Evolutionary conservation across 1,284 basidiomycete species (phyloP).

Genomic region (Boletellus sp.): DNA sequence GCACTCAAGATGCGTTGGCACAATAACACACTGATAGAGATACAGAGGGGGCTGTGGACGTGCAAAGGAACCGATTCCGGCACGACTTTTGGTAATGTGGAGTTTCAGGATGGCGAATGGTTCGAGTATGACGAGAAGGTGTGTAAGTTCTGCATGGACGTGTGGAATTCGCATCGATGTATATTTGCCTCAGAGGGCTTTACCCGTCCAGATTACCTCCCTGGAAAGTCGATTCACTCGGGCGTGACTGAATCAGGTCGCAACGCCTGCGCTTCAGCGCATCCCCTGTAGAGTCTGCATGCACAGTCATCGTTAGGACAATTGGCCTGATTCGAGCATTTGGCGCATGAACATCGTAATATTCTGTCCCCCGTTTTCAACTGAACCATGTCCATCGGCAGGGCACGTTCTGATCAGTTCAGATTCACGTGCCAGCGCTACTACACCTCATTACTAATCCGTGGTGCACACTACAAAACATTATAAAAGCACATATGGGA

Average conservation of each 20-base stretch:
- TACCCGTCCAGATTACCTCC: slow-evolving; percentile 63
- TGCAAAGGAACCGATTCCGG: slow-evolving; percentile 57
- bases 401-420: slow-evolving; percentile 2
- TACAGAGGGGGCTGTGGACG: slow-evolving; percentile 58
- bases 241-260: slow-evolving; percentile 38
- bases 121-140: slow-evolving; percentile 82
- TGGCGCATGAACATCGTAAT: too few species aligned
- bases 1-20: slow-evolving; percentile 32
- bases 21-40: slow-evolving; percentile 4
- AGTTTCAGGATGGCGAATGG: slow-evolving; percentile 68
- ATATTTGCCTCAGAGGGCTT: slow-evolving; percentile 43
- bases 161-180: not conserved
- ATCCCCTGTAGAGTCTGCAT: too few species aligned
- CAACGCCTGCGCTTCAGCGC: too few species aligned
- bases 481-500: slow-evolving; percentile 34
- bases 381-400: not conserved
- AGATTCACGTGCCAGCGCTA: slow-evolving; percentile 34
- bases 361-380: not conserved
- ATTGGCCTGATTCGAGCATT: too few species aligned
- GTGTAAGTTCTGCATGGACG: slow-evolving; percentile 6
- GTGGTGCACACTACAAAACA: slow-evolving; percentile 24
- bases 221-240: slow-evolving; percentile 63
- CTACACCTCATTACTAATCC: slow-evolving; percentile 29
- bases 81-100: slow-evolving; percentile 58
- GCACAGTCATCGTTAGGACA: too few species aligned